Evolutionary conservation across 306 rosid species (phyloP), one percentile per base, ranked within the genome.

Genomic region (Vicia sativa): DNA sequence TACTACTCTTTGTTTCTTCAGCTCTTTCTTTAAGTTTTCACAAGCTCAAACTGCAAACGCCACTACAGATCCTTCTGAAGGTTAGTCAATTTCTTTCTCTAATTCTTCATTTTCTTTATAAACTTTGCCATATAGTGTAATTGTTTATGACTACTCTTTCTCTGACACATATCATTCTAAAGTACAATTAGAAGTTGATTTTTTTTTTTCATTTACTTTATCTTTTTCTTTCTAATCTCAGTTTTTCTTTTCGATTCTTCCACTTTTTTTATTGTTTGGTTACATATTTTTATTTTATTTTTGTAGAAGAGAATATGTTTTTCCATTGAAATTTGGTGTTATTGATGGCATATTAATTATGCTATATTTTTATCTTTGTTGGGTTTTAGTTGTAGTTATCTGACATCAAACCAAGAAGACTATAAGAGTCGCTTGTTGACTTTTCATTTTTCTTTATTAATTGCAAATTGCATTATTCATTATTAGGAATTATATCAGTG

Each of bases 61-160:
- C 9, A 77, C 85, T 23, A 83, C 89, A 4, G 87, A 90, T 78
- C 87, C 91, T 39, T 54, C 72, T 55, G 85, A 90, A 83, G 95
- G 95, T 85, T 3, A 68, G 43, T 44, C 31, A 57, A 34, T 34
- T 34, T 34, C 9, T 58, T 60, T 59, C 39, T 46, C 14, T 58
- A 15, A 6, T 31, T 11, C 23, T 38, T 19, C 11, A 4, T 19
- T 52, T 11, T 61, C 34, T 37, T 37, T 38, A 12, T 37, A 59
- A n/a, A 0, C 1, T 37, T 62, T 31, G 3, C 9, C 2, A 35
- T 35, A n/a, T n/a, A n/a, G n/a, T n/a, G n/a, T n/a, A 0, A 14
- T 54, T 54, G 25, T 23, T 16, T 18, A 9, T 19, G 3, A 25
- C 39, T 25, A 55, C 35, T 11, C 45, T 42, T 42, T 34, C 2